Evolutionary conservation across 257 asterid species (phyloP).

Genomic region (Solanum appendiculatum): DNA sequence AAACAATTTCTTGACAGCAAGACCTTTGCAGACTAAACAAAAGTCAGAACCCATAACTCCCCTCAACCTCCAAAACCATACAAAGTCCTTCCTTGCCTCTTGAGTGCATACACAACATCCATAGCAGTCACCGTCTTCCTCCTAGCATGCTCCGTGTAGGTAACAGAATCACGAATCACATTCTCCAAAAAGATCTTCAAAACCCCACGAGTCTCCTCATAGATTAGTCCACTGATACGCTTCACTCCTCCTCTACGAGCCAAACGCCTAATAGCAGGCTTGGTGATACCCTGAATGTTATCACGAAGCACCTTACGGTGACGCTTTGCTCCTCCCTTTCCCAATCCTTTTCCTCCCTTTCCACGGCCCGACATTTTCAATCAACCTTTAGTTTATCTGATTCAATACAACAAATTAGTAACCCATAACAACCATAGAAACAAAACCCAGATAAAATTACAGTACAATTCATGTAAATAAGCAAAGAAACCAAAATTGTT

Average conservation of each 20-base stretch:
- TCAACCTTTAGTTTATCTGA: neutral
- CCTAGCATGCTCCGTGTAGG: neutral
- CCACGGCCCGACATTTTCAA: neutral
- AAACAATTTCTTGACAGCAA: slow-evolving; percentile 20
- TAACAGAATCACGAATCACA: neutral
- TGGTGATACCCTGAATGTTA: neutral
- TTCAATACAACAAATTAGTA: neutral
- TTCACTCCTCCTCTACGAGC: slow-evolving; percentile 1
- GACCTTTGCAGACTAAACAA: slow-evolving; percentile 4
- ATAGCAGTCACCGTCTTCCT: slow-evolving; percentile 2
- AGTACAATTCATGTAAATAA: neutral
- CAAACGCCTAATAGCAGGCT: neutral
- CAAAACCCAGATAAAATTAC: neutral
- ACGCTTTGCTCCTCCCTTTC: slow-evolving; percentile 3
- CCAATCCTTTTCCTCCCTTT: slow-evolving; percentile 1
- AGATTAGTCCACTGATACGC: neutral
- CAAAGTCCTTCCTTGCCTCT: neutral
- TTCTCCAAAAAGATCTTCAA: slow-evolving; percentile 1
- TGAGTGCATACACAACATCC: neutral
- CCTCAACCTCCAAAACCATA: neutral
- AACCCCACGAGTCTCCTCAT: slow-evolving; percentile 1
- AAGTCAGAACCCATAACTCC: neutral
- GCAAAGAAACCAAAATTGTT: no score
- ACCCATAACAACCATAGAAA: neutral
- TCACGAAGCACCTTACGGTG: slow-evolving; percentile 3